These are phyloP conservation scores for Calonectria pseudoreteaudii DNA, from an alignment of 2,329 filamentous ascomycete genomes.

Conservation along the genomic window DNA sequence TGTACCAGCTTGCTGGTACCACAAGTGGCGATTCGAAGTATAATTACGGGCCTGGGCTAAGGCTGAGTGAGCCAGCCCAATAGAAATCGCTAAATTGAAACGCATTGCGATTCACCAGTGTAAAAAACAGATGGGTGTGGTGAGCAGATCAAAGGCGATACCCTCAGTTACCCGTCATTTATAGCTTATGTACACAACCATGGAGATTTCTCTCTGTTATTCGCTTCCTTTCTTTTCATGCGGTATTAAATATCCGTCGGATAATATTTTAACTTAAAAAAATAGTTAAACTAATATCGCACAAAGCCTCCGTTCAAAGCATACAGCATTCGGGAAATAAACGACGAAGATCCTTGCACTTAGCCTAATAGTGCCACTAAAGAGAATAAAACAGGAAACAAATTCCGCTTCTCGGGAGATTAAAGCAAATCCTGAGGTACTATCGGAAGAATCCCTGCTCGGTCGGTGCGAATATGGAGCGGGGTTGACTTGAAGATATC, in stretches of 20 bases:
- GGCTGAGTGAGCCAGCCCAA: neutral
- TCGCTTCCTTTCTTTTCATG: neutral
- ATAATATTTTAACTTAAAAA: neutral
- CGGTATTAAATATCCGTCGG: neutral
- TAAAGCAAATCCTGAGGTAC: neutral
- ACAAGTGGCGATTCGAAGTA: neutral
- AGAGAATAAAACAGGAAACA: neutral
- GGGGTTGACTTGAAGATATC: neutral
- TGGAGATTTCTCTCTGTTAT: neutral
- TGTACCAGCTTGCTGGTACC: neutral
- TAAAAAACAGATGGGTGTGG: neutral
- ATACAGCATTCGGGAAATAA: neutral
- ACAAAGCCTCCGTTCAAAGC: neutral
- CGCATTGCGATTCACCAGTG: neutral
- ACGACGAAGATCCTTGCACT: neutral
- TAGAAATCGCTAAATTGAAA: neutral
- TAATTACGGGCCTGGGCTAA: neutral
- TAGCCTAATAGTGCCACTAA: neutral
- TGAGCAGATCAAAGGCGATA: no score
- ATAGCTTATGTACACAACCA: neutral
- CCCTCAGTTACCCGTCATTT: neutral
- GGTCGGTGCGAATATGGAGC: neutral
- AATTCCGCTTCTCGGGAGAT: neutral
- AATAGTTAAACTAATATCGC: neutral
- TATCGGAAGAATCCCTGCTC: neutral